Evolutionary conservation across 164 flowering plant genomes (phyloP).

Genomic region (Aristolochia contorta): DNA sequence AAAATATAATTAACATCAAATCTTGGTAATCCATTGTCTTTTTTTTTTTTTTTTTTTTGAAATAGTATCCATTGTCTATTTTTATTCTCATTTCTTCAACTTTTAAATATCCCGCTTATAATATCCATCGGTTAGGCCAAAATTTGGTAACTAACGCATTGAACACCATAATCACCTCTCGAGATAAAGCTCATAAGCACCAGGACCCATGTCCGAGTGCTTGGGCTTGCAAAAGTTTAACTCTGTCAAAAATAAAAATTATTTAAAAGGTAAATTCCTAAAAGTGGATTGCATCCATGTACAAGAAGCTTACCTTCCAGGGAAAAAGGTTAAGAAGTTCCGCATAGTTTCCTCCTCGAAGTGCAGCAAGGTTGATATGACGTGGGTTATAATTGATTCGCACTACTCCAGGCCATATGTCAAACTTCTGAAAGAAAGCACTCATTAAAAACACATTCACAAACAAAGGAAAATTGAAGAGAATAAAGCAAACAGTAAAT

Average conservation of each 20-base stretch:
- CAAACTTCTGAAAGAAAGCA: slow-evolving; percentile 55
- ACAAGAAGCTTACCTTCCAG: slow-evolving; percentile 73
- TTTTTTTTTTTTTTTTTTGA: no score
- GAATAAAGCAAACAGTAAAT: neutral
- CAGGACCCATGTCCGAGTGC: neutral
- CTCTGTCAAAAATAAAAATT: neutral
- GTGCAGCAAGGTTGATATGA: slow-evolving; percentile 74
- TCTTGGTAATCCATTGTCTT: no score
- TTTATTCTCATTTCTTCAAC: no score
- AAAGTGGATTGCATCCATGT: neutral
- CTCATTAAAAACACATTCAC: neutral
- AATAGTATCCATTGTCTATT: no score
- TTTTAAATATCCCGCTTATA: no score
- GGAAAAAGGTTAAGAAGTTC: slow-evolving; percentile 88
- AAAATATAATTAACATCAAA: no score
- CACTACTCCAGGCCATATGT: slow-evolving; percentile 60
- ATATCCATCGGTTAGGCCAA: no score
- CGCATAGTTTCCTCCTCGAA: slow-evolving; percentile 81
- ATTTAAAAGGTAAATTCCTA: neutral
- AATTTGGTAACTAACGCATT: no score
- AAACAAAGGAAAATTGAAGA: neutral
- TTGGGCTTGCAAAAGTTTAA: neutral
- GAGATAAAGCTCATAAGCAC: neutral
- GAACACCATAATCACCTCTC: neutral
- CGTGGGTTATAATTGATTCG: slow-evolving; percentile 85